Evolutionary conservation across 345 rosid genomes (phyloP), one percentile per base, ranked within the genome.

Genomic region (Eucalyptus rudis): DNA sequence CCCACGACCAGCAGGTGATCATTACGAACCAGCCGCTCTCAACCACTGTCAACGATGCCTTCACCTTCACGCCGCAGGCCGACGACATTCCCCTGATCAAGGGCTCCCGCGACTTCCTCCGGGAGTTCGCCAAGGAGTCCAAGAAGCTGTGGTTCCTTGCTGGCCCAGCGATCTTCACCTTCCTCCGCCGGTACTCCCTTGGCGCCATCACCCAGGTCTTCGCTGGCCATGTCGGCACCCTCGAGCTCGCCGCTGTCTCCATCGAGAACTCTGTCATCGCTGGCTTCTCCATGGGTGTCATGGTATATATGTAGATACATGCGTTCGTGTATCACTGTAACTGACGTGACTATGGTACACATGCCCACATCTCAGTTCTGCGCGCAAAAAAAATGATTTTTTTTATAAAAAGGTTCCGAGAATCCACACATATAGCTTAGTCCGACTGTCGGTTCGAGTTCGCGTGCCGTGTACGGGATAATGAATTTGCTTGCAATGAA

Each of bases 91-190:
- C 94, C 12, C 97, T 94, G 3, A 96, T 97, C 91, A 91, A 64
- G 47, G 79, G 91, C 80, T 25, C 89, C 87, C 71, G 90, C 2
- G 96, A 90, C 40, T 96, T 97, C 92, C 91, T 87, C 80, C 91
- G 91, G 19, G 95, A 96, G 91, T 97, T 93, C 91, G 64, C 58
- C 56, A 84, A 49, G 10, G 99, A 97, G 87, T 86, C 92, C 43
- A 94, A 92, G 89, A 97, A 95, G 90, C 93, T 97, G 8, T 96
- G 99, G 99, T 95, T 88, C 93, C 92, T 97, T 2, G 99, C 99
- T 4, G 98, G 96, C 36, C 99, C 99, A 1, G 99, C 99, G 92
- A 96, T 97, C 90, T 97, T 96, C 96, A 97, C 99, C 79, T 90
- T 94, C 76, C 1, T 96, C n/a, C 93, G 92, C 89, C 96, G 95